Percentiles rank a stretch among this genome's conserved stretches.
phyloP scores from a whole-genome alignment of 768 basidiomycete species.

The Pleurotus tuber-regium region DNA sequence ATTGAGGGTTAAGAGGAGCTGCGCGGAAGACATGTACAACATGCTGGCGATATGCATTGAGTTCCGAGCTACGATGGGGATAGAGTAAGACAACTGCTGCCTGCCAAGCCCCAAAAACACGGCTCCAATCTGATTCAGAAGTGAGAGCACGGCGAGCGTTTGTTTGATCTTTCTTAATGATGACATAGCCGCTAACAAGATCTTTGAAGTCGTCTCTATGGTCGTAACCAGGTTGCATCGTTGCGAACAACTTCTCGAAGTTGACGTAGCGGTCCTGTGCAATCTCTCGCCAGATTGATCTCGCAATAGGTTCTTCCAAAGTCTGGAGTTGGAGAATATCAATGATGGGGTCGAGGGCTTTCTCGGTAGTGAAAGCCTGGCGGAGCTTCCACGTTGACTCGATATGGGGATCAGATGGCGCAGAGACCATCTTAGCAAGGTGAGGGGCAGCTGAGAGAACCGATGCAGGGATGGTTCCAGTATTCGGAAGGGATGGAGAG shows the following conservation, averaged over 20 bases:
- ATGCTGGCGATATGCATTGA: constrained; percentile 5
- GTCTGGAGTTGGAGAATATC: constrained; percentile 1
- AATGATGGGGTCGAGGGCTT: not conserved
- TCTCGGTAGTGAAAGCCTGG: not conserved
- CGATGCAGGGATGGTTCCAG: not conserved
- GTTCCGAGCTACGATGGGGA: constrained; percentile 12
- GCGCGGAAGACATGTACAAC: constrained; percentile 16
- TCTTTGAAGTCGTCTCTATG: constrained; percentile 19
- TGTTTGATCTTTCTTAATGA: constrained; percentile 14
- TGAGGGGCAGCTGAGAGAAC: not conserved
- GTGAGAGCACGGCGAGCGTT: not conserved
- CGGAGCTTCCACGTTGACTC: not conserved
- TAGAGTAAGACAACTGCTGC: constrained; percentile 7
- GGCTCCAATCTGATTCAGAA: constrained; percentile 14
- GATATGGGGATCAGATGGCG: not conserved
- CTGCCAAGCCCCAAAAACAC: constrained; percentile 14
- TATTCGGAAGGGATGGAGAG: not conserved
- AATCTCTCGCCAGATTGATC: constrained; percentile 14
- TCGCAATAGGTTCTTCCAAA: constrained; percentile 9
- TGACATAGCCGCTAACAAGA: constrained; percentile 7
- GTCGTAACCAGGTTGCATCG: constrained; percentile 14
- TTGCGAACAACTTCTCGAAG: constrained; percentile 19
- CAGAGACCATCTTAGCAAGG: not conserved
- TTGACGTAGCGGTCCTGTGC: constrained; percentile 15
- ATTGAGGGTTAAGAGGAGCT: not conserved